These are phyloP conservation scores for Diaporthe sp. DNA, from an alignment of 2,329 filamentous ascomycete genomes.

Conservation along the genomic window DNA sequence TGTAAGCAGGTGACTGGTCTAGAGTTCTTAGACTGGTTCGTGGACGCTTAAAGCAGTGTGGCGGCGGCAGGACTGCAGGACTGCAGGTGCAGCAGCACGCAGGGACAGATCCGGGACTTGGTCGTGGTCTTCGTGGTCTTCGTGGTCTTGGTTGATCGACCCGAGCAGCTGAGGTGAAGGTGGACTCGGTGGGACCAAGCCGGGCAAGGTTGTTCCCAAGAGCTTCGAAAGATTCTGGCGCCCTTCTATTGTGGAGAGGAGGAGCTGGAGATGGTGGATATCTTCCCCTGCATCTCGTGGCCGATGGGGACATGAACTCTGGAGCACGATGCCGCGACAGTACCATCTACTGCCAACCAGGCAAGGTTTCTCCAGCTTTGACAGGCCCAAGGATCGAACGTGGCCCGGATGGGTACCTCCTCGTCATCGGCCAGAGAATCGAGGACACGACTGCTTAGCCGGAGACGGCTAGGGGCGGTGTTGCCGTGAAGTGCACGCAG, in stretches of 20 bases:
- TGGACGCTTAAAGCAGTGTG: neutral
- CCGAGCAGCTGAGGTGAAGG: neutral
- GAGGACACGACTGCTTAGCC: constrained; percentile 5
- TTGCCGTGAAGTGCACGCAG: constrained; percentile 24
- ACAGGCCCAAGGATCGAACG: neutral
- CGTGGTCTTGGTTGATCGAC: neutral
- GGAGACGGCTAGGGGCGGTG: constrained; percentile 21
- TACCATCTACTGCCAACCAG: neutral
- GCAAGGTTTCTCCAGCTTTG: constrained; percentile 34
- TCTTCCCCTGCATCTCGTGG: constrained; percentile 32
- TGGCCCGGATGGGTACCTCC: neutral
- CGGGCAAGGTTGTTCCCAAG: constrained; percentile 34
- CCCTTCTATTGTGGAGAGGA: constrained; percentile 32
- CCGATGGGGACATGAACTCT: constrained; percentile 25
- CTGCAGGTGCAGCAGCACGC: constrained; percentile 1
- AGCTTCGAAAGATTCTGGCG: constrained; percentile 38
- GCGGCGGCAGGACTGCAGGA: constrained; percentile 8
- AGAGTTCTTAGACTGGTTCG: constrained; percentile 5
- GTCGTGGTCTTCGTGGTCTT: too few species aligned
- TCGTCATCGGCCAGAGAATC: constrained; percentile 13
- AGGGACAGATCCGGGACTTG: constrained; percentile 6
- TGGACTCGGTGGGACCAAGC: constrained; percentile 1
- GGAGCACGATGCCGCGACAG: constrained; percentile 16
- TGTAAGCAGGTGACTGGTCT: constrained; percentile 4
- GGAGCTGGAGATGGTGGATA: constrained; percentile 26